Evolutionary conservation across 805 yeast species (phyloP), one percentile per base, ranked within the genome.

Genomic region (Spathaspora boniae): DNA sequence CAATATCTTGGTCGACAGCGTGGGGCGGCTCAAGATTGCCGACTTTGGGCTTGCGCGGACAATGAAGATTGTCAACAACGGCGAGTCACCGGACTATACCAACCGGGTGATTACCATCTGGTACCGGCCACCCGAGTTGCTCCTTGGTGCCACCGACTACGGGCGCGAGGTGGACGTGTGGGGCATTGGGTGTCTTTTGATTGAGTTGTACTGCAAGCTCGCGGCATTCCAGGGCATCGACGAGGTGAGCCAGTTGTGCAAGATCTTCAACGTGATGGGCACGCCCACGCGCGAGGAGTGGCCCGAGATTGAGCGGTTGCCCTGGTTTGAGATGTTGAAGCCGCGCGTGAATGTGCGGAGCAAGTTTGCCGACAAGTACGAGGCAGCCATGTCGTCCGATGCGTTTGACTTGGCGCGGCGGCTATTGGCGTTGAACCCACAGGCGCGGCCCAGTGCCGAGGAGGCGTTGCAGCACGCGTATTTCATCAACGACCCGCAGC

Each of bases 81-180:
- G 70, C 6, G 75, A 74, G 31, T 67, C 74, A 15, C 84, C 86
- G 3, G 93, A 88, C 48, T 91, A 91, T 59, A 91, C 98, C 2
- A 93, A 93, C 56, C 65, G 98, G 37, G 98, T 93, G 26, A 93
- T 93, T 36, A 93, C 98, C 0, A 65, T 93, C 25, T 93, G 98
- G 98, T 91, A 93, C 57, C 74, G 98, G 40, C 98, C 98, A 1
- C 98, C 98, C 0, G 98, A 91, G 57, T 70, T 93, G 21, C 64
- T 93, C 25, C 60, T 93, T 39, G 98, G 98, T 1, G 80, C 95
- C 0, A 89, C 98, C 0, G 81, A 80, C 40, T 93, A 93, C 59
- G 93, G 89, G 0, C 64, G 87, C 26, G 96, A 86, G 48, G 93
- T 93, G 7, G 98, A 93, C 54, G 80, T 87, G 46, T 93, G 98